Evolutionary conservation across 352 stramenopile genomes (phyloP).

Genomic region (Lagenidium sp.): DNA sequence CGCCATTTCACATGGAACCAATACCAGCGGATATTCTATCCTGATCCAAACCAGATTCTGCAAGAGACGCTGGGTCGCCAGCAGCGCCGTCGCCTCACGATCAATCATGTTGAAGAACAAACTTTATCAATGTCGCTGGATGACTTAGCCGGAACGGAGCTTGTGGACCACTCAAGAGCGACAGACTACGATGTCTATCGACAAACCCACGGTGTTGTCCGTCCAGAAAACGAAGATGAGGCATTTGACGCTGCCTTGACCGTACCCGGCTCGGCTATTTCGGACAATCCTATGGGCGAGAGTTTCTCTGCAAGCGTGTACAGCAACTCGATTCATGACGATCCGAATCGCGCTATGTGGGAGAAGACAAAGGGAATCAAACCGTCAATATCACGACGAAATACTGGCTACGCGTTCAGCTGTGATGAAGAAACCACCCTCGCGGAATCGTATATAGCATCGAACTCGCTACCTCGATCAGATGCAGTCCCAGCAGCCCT

Average conservation of each 20-base stretch:
- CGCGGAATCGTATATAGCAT: constrained; percentile 79
- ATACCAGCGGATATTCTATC: constrained; percentile 73
- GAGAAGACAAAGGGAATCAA: constrained; percentile 27
- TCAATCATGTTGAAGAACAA: constrained; percentile 65
- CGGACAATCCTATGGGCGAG: constrained; percentile 16
- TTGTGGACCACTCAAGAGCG: constrained; percentile 35
- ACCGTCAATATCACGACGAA: constrained; percentile 25
- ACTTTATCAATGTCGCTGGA: constrained; percentile 73
- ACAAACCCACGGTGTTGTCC: constrained; percentile 1
- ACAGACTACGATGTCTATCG: constrained; percentile 31
- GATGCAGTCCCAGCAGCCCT: constrained; percentile 54
- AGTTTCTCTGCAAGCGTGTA: constrained; percentile 64
- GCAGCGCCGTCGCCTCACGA: constrained; percentile 44
- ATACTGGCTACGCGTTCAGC: constrained; percentile 76
- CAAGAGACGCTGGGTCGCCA: constrained; percentile 41
- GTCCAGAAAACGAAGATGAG: constrained; percentile 4
- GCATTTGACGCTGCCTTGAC: constrained; percentile 1
- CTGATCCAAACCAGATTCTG: constrained; percentile 55
- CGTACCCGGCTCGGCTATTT: constrained; percentile 9
- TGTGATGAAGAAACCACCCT: constrained; percentile 79
- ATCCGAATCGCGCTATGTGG: constrained; percentile 19
- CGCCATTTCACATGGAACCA: constrained; percentile 72
- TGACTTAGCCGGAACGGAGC: constrained; percentile 40
- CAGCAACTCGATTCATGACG: constrained; percentile 36
- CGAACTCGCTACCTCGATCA: constrained; percentile 59